Base-by-base conservation (phyloP, 2,329 filamentous ascomycete species). In the Diaporthe caulivora region DNA sequence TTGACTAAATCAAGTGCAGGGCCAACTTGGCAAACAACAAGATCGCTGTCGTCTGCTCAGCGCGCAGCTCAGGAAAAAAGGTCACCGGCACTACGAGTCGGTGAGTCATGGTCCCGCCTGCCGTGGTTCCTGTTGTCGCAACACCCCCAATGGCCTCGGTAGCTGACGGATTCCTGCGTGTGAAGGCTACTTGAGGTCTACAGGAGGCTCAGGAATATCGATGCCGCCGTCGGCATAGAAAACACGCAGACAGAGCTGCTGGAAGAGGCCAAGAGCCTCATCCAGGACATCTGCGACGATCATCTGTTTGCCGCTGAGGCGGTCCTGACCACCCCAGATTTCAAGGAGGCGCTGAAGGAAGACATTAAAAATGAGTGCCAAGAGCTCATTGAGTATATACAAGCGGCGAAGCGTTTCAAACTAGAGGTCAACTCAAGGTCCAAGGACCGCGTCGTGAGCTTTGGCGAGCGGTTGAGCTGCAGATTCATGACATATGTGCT, bases 381-480 rank as follows among this genome's bases (percentile, higher is more conserved):
- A 77, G 92, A 93, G 80, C 89, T 98, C 74, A 86, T 92, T 77
- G 95, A 95, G 83, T 97, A 92, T 79, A 87, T 92, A 72, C 84
- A 87, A 42, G 91, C 90, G 1, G 89, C 90, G 13, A 90, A 90
- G 81, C 86, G 90, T 76, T 93, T 92, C 83, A 90, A 92, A 80
- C 85, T 93, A 54, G 93, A 95, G 82, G 93, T 95, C 79, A 94
- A 94, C 81, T 90, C 92, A 8, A 89, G 93, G 78, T 92, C 92
- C 74, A 94, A 95, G 82, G 94, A 97, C 80, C 93, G 96, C 78
- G 94, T 99, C 75, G 92, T 98, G 75, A 97, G 95, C 82, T 95
- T 97, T 78, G 97, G 97, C 71, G 97, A 99, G 88, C 98, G 98
- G 85, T 87, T 99, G 77, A 97, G 95, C 84, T 98, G 96, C 83